Percentiles rank a stretch among this genome's conserved stretches.
These are phyloP conservation scores for Mycena galopus DNA, from an alignment of 768 basidiomycete genomes.

Conservation along the genomic window DNA sequence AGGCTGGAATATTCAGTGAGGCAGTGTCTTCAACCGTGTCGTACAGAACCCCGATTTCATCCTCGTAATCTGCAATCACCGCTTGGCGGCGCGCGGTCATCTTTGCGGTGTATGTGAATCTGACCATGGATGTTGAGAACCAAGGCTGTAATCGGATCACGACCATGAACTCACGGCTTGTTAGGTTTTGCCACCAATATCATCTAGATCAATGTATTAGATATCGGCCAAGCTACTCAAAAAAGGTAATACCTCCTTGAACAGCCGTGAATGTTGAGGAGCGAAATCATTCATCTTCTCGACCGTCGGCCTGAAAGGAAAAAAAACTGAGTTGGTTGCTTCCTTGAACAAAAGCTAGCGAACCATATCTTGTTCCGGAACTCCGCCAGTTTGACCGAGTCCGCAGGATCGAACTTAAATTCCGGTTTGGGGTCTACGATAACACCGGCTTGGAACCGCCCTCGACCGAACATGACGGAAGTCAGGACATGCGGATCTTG, in stretches of 20 bases:
- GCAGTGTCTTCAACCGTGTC: conserved; percentile 26
- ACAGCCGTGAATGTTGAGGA: conserved; percentile 59
- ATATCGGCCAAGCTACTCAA: neutral
- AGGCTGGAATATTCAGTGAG: conserved; percentile 13
- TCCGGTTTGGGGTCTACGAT: conserved; percentile 47
- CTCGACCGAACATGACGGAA: conserved; percentile 53
- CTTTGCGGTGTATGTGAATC: conserved; percentile 34
- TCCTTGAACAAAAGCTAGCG: neutral
- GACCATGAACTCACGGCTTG: too few species aligned
- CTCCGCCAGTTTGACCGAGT: conserved; percentile 36
- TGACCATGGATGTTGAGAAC: neutral
- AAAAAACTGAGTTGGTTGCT: too few species aligned
- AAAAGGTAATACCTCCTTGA: conserved; percentile 54
- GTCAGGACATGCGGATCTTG: conserved; percentile 43
- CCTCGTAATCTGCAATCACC: conserved; percentile 33
- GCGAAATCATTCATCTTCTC: conserved; percentile 55
- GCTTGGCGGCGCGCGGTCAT: conserved; percentile 39
- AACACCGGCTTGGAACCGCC: conserved; percentile 48
- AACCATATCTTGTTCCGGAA: conserved; percentile 44
- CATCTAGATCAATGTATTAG: conserved; percentile 3
- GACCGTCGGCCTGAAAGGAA: conserved; percentile 50
- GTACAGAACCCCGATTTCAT: conserved; percentile 43
- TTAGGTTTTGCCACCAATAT: conserved; percentile 7
- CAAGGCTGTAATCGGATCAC: too few species aligned
- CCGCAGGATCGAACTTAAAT: conserved; percentile 39